phyloP scores from a whole-genome alignment of 495 filamentous ascomycete genomes.

The Penicillium parvum region DNA sequence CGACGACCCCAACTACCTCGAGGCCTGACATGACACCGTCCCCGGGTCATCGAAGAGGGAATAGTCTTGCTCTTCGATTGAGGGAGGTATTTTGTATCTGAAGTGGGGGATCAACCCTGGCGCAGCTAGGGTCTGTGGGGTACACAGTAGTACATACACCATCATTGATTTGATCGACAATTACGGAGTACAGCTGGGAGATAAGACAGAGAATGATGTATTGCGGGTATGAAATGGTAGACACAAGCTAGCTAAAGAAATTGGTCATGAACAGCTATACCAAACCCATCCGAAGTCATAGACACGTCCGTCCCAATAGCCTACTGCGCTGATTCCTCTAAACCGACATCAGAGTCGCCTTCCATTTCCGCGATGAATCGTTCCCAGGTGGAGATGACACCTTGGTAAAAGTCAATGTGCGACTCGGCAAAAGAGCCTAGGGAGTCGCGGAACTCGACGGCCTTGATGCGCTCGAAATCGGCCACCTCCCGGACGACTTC shows the following conservation, averaged over 20 bases:
- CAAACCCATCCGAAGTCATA: constrained; percentile 4
- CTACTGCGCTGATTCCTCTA: constrained; percentile 12
- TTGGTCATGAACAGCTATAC: constrained; percentile 17
- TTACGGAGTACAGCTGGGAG: too few relatives aligned
- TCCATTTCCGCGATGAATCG: constrained; percentile 85
- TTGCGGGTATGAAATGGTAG: constrained; percentile 24
- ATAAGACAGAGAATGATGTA: constrained; percentile 16
- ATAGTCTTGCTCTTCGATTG: too few relatives aligned
- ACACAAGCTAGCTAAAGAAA: constrained; percentile 17
- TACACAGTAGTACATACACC: too few relatives aligned
- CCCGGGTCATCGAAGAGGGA: too few relatives aligned
- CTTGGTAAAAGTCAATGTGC: constrained; percentile 81
- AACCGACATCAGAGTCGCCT: constrained; percentile 40
- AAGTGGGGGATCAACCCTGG: too few relatives aligned
- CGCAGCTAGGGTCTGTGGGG: too few relatives aligned
- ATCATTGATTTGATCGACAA: too few relatives aligned
- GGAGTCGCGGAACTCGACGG: constrained; percentile 83
- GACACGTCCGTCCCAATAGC: neutral
- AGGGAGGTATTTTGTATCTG: too few relatives aligned
- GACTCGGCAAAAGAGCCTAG: constrained; percentile 77
- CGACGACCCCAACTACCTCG: constrained; percentile 18
- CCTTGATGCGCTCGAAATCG: constrained; percentile 96
- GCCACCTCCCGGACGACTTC: constrained; percentile 87
- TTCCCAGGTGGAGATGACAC: constrained; percentile 83
- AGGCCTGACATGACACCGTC: neutral